Conservation (phyloP, 306 rosid species). For the Mucuna pruriens region DNA sequence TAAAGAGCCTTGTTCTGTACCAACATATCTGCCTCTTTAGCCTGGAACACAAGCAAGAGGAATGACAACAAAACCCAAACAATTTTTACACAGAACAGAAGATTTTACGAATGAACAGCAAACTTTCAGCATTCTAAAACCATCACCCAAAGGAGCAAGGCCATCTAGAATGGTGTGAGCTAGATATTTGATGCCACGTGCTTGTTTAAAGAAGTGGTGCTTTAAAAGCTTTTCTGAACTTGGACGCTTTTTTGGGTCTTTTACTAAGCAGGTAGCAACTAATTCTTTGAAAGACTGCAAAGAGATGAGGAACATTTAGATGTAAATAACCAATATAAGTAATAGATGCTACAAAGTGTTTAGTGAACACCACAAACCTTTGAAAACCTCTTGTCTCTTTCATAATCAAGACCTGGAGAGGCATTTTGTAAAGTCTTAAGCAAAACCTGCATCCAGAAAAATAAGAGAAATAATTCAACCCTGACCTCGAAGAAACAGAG, state of each 20-base stretch:
- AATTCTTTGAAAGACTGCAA: constrained; percentile 90
- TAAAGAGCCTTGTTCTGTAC: constrained; percentile 84
- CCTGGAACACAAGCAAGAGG: constrained; percentile 54
- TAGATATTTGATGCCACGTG: constrained; percentile 66
- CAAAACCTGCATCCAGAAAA: constrained; percentile 74
- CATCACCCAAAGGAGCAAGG: constrained; percentile 89
- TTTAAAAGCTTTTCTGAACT: constrained; percentile 89
- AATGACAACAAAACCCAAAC: constrained; percentile 18
- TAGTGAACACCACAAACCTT: constrained; percentile 70
- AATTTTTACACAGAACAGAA: constrained; percentile 11
- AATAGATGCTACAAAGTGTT: constrained; percentile 33
- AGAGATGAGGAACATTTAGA: constrained; percentile 37
- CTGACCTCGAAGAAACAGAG: constrained; percentile 6
- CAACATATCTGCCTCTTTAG: constrained; percentile 88
- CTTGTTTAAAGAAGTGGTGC: constrained; percentile 88
- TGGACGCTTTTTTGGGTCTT: constrained; percentile 99
- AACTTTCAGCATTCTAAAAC: constrained; percentile 85
- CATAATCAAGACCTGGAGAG: constrained; percentile 98
- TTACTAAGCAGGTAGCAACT: constrained; percentile 91
- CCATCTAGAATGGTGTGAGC: constrained; percentile 75
- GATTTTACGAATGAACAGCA: constrained; percentile 41
- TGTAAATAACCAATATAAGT: constrained; percentile 35
- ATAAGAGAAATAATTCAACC: constrained; percentile 19
- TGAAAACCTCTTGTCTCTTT: constrained; percentile 94
- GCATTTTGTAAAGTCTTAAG: constrained; percentile 98